Conservation (phyloP, 805 yeast genomes). For the Ogataea pignaliae region DNA sequence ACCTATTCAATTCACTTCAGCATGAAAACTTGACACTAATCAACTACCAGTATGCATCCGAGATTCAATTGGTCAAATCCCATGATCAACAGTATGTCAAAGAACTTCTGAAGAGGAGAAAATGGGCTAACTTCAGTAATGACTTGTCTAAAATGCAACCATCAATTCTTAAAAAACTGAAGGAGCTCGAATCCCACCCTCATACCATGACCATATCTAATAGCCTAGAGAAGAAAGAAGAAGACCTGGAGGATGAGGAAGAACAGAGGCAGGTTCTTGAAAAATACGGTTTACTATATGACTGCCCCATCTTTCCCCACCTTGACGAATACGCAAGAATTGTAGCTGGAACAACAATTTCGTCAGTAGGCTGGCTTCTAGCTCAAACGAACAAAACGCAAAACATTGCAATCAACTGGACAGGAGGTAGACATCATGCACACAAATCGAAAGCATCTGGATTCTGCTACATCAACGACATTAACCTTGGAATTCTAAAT, state of each 20-base stretch:
- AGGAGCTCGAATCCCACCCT: too few relatives aligned
- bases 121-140: conserved; percentile 16
- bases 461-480: conserved; percentile 70
- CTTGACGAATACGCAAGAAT: conserved; percentile 45
- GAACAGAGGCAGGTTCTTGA: conserved; percentile 19
- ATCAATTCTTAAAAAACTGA: conserved; percentile 6
- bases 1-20: conserved; percentile 21
- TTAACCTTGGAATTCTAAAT: conserved; percentile 50
- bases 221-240: conserved; percentile 2
- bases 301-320: conserved; percentile 59
- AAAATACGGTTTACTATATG: conserved; percentile 49
- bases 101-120: conserved; percentile 31
- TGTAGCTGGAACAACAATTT: conserved; percentile 55
- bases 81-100: conserved; percentile 45
- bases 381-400: conserved; percentile 1
- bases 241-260: conserved; percentile 2
- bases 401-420: conserved; percentile 60
- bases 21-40: conserved; percentile 20
- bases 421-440: conserved; percentile 78
- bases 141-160: conserved; percentile 9
- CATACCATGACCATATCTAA: not conserved
- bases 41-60: conserved; percentile 26
- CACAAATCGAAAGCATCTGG: conserved; percentile 54
- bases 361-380: conserved; percentile 38
- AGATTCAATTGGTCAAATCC: conserved; percentile 40